Conservation (phyloP, 139 green algal genomes). For the Deuterostichococcus epilithicus region DNA sequence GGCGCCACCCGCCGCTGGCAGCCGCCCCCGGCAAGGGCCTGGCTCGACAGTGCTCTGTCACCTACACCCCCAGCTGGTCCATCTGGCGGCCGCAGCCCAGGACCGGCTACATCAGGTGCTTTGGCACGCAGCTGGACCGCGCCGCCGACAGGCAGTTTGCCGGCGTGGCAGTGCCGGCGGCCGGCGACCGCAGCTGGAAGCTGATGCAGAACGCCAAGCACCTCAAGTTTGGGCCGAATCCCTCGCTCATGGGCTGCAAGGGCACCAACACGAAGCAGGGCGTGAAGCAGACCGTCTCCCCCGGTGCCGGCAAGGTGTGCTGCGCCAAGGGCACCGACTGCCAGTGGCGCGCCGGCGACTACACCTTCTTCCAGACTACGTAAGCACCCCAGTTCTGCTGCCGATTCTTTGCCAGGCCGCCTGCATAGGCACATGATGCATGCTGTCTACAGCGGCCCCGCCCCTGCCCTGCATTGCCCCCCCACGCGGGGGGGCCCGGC, state of each 20-base stretch:
- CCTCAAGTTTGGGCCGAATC: not conserved
- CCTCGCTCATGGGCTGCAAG: not conserved
- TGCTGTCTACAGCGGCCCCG: too few relatives aligned
- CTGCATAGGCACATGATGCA: not conserved
- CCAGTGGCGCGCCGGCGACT: not conserved
- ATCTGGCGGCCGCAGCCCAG: not conserved
- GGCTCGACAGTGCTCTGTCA: too few relatives aligned
- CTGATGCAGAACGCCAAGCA: not conserved
- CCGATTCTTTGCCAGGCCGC: too few relatives aligned
- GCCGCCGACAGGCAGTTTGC: not conserved
- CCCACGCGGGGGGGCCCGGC: too few relatives aligned
- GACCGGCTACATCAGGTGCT: not conserved
- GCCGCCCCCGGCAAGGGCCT: too few relatives aligned
- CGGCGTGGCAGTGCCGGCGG: not conserved
- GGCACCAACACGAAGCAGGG: not conserved
- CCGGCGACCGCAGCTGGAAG: not conserved
- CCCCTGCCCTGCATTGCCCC: too few relatives aligned
- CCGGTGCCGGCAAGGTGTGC: not conserved
- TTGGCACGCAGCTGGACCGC: not conserved
- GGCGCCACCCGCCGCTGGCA: too few relatives aligned
- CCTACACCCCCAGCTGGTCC: not conserved
- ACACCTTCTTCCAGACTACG: not conserved
- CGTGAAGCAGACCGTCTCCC: not conserved
- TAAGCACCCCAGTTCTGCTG: not conserved
- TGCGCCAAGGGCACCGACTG: not conserved